These are phyloP conservation scores for Yamadazyma triangularis DNA, from an alignment of 1,139 yeast genomes.

Conservation along the genomic window DNA sequence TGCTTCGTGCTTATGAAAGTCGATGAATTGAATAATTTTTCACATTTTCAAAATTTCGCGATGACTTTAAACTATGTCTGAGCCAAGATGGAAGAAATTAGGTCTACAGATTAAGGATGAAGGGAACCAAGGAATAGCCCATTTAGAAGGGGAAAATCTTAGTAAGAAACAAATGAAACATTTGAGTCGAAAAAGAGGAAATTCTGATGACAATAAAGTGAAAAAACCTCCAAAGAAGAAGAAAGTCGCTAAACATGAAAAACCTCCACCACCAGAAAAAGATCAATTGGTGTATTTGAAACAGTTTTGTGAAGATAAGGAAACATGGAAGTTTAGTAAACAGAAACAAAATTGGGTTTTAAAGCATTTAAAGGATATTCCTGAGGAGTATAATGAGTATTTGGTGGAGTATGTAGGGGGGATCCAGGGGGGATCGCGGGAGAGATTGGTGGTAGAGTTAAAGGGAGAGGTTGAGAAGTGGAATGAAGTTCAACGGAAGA, in stretches of 20 bases:
- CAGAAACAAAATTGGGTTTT: slow-evolving; percentile 93
- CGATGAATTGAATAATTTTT: too few relatives aligned
- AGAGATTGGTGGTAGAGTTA: slow-evolving; percentile 53
- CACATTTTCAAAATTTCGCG: too few relatives aligned
- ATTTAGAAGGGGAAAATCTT: slow-evolving; percentile 42
- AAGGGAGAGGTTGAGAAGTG: slow-evolving; percentile 46
- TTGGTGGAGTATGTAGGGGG: slow-evolving; percentile 59
- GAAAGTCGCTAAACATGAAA: slow-evolving; percentile 70
- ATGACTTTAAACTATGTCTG: too few relatives aligned
- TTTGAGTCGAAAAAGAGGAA: slow-evolving; percentile 34
- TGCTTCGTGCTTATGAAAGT: too few relatives aligned
- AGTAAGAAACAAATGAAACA: slow-evolving; percentile 46
- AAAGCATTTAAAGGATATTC: slow-evolving; percentile 58
- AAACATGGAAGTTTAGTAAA: slow-evolving; percentile 86
- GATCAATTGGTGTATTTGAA: slow-evolving; percentile 77
- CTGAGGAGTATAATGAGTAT: slow-evolving; percentile 52
- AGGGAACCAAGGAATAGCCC: slow-evolving; percentile 35
- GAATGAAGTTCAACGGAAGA: slow-evolving; percentile 48
- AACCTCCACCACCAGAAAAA: slow-evolving; percentile 72
- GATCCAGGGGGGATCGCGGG: slow-evolving; percentile 69
- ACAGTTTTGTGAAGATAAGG: slow-evolving; percentile 56
- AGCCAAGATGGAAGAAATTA: slow-evolving; percentile 91
- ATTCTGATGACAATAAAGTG: slow-evolving; percentile 16
- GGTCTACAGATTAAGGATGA: slow-evolving; percentile 59
- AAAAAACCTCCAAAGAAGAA: slow-evolving; percentile 70